phyloP scores from a whole-genome alignment of 2,329 filamentous ascomycete species.

The Penicillium sp. region DNA sequence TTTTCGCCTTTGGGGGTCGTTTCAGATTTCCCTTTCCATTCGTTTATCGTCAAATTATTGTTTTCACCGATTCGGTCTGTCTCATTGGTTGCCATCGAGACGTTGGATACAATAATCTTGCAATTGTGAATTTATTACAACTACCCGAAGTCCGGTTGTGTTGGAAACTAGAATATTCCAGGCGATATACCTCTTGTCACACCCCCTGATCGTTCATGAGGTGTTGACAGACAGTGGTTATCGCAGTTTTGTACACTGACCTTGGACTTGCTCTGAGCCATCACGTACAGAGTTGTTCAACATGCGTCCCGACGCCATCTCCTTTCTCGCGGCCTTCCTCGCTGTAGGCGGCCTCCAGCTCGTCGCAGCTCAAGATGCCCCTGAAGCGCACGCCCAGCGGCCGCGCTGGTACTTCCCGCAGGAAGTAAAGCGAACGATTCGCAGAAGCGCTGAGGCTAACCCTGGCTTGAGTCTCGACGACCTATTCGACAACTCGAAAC shows the following conservation, averaged over 20 bases:
- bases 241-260: slow-evolving; percentile 18
- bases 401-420: slow-evolving; percentile 38
- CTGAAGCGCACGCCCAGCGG: slow-evolving; percentile 27
- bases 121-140: not conserved
- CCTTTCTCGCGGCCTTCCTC: slow-evolving; percentile 33
- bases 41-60: slow-evolving; percentile 15
- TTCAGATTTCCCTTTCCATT: slow-evolving; percentile 24
- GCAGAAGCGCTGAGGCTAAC: slow-evolving; percentile 1
- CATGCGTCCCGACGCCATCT: slow-evolving; percentile 32
- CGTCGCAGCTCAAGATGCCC: slow-evolving; percentile 30
- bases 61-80: slow-evolving; percentile 10
- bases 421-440: slow-evolving; percentile 30
- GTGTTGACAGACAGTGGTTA: slow-evolving; percentile 19
- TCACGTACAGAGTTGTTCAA: slow-evolving; percentile 14
- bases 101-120: slow-evolving; percentile 4
- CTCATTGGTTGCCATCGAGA: slow-evolving; percentile 25
- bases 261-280: slow-evolving; percentile 5
- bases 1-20: slow-evolving; percentile 16
- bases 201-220: slow-evolving; percentile 6
- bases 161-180: not conserved
- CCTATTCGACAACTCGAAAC: slow-evolving; percentile 1
- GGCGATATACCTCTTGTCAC: not conserved
- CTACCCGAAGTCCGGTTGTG: not conserved
- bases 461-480: not conserved
- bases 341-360: slow-evolving; percentile 35